Evolutionary conservation across 2,329 filamentous ascomycete species (phyloP).

Genomic region (Paecilomyces sp.): DNA sequence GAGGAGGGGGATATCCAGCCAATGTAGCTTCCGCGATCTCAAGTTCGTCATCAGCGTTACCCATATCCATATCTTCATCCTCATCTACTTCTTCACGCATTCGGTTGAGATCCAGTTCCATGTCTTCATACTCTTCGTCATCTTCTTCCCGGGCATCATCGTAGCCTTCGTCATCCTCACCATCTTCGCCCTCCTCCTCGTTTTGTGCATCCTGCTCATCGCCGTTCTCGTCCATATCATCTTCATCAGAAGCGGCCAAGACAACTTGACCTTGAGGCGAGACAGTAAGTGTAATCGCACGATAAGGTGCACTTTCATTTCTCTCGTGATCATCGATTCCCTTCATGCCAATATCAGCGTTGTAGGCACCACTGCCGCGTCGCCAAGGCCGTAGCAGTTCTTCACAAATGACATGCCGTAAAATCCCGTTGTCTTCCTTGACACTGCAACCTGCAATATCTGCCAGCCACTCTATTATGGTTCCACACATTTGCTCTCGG

Average conservation of each 20-base stretch:
- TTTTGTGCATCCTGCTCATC: conserved; percentile 16
- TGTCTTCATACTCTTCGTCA: conserved; percentile 13
- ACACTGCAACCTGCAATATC: conserved; percentile 89
- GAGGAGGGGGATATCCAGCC: conserved; percentile 63
- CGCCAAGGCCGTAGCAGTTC: conserved; percentile 85
- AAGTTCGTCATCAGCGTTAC: conserved; percentile 56
- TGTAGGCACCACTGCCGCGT: conserved; percentile 73
- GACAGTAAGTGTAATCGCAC: conserved; percentile 33
- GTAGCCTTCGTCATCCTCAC: conserved; percentile 39
- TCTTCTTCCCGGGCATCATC: conserved; percentile 38
- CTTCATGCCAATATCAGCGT: conserved; percentile 67
- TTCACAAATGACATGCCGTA: conserved; percentile 79
- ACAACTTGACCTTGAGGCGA: conserved; percentile 35
- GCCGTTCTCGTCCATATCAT: conserved; percentile 28
- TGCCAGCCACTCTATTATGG: conserved; percentile 90
- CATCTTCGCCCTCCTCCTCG: conserved; percentile 24
- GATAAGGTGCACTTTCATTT: conserved; percentile 43
- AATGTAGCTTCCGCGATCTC: conserved; percentile 72
- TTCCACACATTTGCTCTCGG: conserved; percentile 96
- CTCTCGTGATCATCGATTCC: conserved; percentile 76
- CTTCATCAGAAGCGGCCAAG: conserved; percentile 41
- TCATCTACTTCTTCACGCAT: conserved; percentile 19
- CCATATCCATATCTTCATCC: conserved; percentile 46
- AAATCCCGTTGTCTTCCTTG: conserved; percentile 68
- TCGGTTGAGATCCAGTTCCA: conserved; percentile 17